Evolutionary conservation across 2,329 filamentous ascomycete species (phyloP).

Genomic region (Arthrobotrys musiformis): DNA sequence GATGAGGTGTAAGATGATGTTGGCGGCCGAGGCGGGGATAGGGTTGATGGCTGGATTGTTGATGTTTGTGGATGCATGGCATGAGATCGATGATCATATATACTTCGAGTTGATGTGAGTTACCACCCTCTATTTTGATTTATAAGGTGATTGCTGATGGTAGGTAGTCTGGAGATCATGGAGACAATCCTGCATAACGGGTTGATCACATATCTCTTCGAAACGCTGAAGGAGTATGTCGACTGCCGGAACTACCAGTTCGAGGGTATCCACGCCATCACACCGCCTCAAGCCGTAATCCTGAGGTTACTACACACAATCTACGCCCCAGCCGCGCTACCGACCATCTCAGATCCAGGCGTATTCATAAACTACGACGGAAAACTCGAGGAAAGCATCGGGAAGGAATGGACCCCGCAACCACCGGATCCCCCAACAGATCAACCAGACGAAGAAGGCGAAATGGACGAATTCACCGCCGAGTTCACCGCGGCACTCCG

Average conservation of each 20-base stretch:
- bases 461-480: constrained; percentile 45
- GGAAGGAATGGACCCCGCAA: constrained; percentile 8
- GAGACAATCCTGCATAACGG: constrained; percentile 60
- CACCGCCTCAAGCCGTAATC: constrained; percentile 50
- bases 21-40: constrained; percentile 59
- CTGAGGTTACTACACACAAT: constrained; percentile 47
- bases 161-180: constrained; percentile 57
- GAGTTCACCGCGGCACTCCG: constrained; percentile 45
- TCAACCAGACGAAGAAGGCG: constrained; percentile 17
- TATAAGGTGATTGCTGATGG: not conserved
- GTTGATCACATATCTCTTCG: constrained; percentile 59
- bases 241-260: constrained; percentile 53
- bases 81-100: constrained; percentile 60
- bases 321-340: constrained; percentile 47
- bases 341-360: constrained; percentile 49
- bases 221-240: constrained; percentile 59
- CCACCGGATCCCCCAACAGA: not conserved
- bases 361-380: constrained; percentile 53
- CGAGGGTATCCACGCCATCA: constrained; percentile 51
- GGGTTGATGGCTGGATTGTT: constrained; percentile 58
- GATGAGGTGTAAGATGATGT: constrained; percentile 60
- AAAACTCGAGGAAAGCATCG: constrained; percentile 29
- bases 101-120: constrained; percentile 59
- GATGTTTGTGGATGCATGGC: constrained; percentile 60
- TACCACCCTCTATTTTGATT: no score